Percentiles rank a stretch among this genome's conserved stretches.
phyloP scores from a whole-genome alignment of 2,329 filamentous ascomycete genomes.

The Fusarium abutilonis region DNA sequence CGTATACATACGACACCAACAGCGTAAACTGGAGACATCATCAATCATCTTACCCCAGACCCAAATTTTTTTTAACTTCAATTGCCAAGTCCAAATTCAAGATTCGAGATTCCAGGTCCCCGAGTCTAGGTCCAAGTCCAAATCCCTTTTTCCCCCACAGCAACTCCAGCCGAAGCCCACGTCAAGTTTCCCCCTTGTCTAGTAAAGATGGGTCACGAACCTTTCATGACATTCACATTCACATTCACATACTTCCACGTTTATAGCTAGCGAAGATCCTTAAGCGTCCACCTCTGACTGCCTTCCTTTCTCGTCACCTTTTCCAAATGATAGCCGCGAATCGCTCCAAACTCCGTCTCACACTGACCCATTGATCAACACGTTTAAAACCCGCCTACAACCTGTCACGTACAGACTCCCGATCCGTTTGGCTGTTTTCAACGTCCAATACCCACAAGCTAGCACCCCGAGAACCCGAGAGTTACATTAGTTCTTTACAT shows the following conservation, averaged over 20 bases:
- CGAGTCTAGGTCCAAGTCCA: background rate
- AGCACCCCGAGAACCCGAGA: background rate
- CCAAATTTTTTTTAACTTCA: background rate
- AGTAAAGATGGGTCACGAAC: background rate
- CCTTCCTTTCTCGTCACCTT: background rate
- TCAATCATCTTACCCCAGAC: background rate
- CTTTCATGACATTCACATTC: background rate
- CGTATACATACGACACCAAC: too few species aligned
- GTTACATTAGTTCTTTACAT: background rate
- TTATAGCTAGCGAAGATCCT: background rate
- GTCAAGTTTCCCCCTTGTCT: background rate
- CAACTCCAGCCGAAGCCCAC: background rate
- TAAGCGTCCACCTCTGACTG: background rate
- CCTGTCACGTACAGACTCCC: background rate
- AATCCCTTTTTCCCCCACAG: background rate
- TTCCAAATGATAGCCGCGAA: background rate
- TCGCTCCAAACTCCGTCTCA: too few species aligned
- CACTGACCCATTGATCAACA: background rate
- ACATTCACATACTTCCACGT: background rate
- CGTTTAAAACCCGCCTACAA: background rate
- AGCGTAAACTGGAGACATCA: background rate
- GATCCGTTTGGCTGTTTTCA: background rate
- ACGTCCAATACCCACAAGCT: background rate
- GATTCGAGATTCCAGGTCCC: too few species aligned
- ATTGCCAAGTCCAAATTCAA: background rate